phyloP scores from a whole-genome alignment of 768 basidiomycete species.

The Inosperma sp. region DNA sequence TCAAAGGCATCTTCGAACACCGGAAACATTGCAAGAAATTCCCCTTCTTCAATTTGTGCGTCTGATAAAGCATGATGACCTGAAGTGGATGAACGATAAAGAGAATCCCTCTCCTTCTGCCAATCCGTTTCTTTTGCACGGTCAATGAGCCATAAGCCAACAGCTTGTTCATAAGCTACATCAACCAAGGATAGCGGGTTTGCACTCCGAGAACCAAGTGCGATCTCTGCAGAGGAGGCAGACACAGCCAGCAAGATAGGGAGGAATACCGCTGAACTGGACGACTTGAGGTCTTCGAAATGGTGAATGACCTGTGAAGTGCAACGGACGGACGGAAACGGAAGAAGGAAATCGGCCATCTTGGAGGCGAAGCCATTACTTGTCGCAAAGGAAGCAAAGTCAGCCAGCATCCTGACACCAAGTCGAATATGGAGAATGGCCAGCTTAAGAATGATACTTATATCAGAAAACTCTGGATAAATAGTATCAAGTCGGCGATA shows the following conservation, averaged over 20 bases:
- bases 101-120: conserved; percentile 59
- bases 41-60: conserved; percentile 73
- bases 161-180: conserved; percentile 59
- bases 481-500: conserved; percentile 60
- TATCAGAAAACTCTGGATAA: conserved; percentile 70
- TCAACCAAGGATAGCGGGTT: conserved; percentile 37
- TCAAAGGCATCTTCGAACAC: conserved; percentile 63
- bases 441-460: conserved; percentile 60
- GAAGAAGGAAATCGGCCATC: conserved; percentile 31
- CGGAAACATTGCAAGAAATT: conserved; percentile 84
- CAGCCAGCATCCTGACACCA: conserved; percentile 56
- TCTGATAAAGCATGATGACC: conserved; percentile 57
- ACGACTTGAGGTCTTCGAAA: conserved; percentile 23
- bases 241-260: conserved; percentile 47
- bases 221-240: conserved; percentile 41
- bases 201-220: conserved; percentile 35
- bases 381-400: conserved; percentile 11
- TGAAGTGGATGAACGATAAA: conserved; percentile 66
- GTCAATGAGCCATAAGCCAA: conserved; percentile 82
- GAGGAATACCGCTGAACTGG: conserved; percentile 34
- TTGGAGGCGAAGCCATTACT: conserved; percentile 15
- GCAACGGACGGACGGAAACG: conserved; percentile 53
- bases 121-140: conserved; percentile 61
- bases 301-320: conserved; percentile 32
- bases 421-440: conserved; percentile 64